phyloP scores from a whole-genome alignment of 108 stramenopile genomes.

The Aurantiochytrium sp. region DNA sequence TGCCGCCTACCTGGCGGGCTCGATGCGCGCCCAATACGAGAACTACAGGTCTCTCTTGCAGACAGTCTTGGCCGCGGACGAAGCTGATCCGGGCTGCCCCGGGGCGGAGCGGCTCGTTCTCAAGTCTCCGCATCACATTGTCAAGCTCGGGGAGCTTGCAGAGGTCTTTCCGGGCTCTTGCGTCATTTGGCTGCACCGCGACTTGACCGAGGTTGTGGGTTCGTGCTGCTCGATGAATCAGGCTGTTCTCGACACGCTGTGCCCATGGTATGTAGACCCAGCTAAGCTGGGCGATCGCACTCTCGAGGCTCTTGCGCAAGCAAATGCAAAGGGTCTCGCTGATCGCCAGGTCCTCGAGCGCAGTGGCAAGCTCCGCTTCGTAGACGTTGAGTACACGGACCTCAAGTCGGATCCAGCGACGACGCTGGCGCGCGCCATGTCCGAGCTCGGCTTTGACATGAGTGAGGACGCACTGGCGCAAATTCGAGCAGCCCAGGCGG shows the following conservation, averaged over 20 bases:
- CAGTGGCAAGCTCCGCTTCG: neutral
- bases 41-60: neutral
- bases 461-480: neutral
- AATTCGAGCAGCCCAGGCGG: neutral
- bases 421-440: neutral
- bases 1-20: neutral
- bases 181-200: neutral
- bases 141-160: neutral
- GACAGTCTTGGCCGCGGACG: neutral
- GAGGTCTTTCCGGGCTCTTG: neutral
- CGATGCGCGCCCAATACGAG: neutral
- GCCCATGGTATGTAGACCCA: neutral
- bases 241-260: neutral
- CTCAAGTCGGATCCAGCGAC: neutral
- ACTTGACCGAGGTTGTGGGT: neutral
- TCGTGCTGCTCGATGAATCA: slow-evolving; percentile 29
- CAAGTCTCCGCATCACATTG: slow-evolving; percentile 3
- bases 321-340: neutral
- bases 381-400: neutral
- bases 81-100: too few relatives aligned
- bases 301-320: neutral
- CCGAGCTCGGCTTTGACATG: neutral
- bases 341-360: neutral
- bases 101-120: neutral
- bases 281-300: neutral